Evolutionary conservation across 345 rosid species (phyloP).

Genomic region (Cardamine occulta): DNA sequence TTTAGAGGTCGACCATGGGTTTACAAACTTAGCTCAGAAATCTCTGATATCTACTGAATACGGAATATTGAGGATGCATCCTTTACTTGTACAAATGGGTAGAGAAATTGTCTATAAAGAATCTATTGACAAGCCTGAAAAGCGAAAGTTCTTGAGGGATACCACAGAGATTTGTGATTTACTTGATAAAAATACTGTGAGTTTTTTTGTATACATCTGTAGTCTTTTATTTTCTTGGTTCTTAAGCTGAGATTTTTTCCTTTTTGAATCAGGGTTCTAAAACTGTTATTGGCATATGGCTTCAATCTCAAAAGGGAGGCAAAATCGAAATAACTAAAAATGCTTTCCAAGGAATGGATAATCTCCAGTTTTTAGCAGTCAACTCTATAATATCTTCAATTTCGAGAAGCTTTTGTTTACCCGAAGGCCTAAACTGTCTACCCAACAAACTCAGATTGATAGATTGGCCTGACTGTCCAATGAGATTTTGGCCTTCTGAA

Average conservation of each 20-base stretch:
- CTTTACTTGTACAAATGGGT: slow-evolving; percentile 41
- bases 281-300: slow-evolving; percentile 27
- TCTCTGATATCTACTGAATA: slow-evolving; percentile 32
- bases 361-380: slow-evolving; percentile 25
- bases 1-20: not conserved
- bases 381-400: too few relatives aligned
- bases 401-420: not conserved
- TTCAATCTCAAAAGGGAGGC: not conserved
- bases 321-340: not conserved
- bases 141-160: slow-evolving; percentile 29
- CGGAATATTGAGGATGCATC: too few relatives aligned
- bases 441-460: slow-evolving; percentile 31
- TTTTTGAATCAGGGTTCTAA: slow-evolving; percentile 27
- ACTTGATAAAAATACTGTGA: slow-evolving; percentile 26
- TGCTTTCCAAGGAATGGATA: slow-evolving; percentile 7
- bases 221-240: not conserved
- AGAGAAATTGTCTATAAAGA: slow-evolving; percentile 12
- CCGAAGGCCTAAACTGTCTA: slow-evolving; percentile 23
- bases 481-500: slow-evolving; percentile 18
- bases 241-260: not conserved
- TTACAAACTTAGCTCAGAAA: slow-evolving; percentile 26
- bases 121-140: slow-evolving; percentile 3
- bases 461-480: slow-evolving; percentile 29
- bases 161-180: slow-evolving; percentile 29
- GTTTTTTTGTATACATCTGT: not conserved